Evolutionary conservation across 2,329 filamentous ascomycete genomes (phyloP).

Genomic region (Ascochyta koolunga): DNA sequence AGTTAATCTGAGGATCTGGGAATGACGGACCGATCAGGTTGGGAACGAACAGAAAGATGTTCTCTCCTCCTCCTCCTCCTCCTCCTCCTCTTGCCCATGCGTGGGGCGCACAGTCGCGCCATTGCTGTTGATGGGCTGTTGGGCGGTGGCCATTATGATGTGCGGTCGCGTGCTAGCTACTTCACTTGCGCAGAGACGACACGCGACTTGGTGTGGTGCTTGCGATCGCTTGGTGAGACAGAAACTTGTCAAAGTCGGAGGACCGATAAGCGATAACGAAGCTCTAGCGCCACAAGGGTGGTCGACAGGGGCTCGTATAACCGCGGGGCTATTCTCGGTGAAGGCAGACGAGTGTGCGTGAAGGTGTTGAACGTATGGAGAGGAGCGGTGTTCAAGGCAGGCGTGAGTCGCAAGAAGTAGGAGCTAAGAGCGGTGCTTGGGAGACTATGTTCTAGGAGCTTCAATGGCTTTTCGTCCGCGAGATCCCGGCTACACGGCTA

Average conservation of each 20-base stretch:
- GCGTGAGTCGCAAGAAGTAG: not conserved
- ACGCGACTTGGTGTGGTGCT: conserved; percentile 11
- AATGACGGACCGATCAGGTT: conserved; percentile 56
- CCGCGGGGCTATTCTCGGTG: conserved; percentile 8
- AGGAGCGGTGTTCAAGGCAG: conserved; percentile 16
- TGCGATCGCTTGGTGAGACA: conserved; percentile 11
- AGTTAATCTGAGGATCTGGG: not conserved
- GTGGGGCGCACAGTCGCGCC: conserved; percentile 34
- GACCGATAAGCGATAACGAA: conserved; percentile 47
- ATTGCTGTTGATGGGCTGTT: conserved; percentile 38
- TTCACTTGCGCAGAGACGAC: conserved; percentile 14
- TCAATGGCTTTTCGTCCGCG: conserved; percentile 25
- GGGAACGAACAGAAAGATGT: conserved; percentile 61
- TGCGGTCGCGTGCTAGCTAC: conserved; percentile 7
- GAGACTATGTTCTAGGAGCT: conserved; percentile 20
- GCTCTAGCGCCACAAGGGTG: conserved; percentile 21
- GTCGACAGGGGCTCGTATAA: conserved; percentile 5
- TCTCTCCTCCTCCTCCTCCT: conserved; percentile 56
- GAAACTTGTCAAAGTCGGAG: conserved; percentile 35
- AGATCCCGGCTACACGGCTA: conserved; percentile 29
- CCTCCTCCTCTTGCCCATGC: conserved; percentile 42
- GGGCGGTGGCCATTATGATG: conserved; percentile 35
- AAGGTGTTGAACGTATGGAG: not conserved
- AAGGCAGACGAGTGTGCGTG: not conserved
- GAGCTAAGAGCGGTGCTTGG: conserved; percentile 17